phyloP scores from a whole-genome alignment of 225 moss, liverwort and hornwort species.

The Thuidium tamariscinum region DNA sequence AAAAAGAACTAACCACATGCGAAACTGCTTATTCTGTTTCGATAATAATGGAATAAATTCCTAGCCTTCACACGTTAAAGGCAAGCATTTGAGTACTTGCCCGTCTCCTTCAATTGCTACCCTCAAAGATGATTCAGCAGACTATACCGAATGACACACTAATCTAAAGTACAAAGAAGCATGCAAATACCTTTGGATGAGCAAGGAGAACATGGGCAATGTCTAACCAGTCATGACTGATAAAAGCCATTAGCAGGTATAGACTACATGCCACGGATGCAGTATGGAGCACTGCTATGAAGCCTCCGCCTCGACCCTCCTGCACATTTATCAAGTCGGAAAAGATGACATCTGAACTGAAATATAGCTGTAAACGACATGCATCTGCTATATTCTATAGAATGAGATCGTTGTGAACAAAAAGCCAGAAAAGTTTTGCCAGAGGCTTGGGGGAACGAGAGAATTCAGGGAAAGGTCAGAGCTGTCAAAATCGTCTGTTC shows the following conservation, averaged over 20 bases:
- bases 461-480: background rate
- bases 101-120: background rate
- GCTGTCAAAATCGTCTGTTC: background rate
- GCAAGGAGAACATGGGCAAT: conserved; percentile 89
- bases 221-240: conserved; percentile 95
- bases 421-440: background rate
- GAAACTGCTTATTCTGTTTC: background rate
- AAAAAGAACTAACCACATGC: background rate
- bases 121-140: background rate
- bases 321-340: conserved; percentile 16
- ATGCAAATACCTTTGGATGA: conserved; percentile 76
- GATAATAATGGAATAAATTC: background rate
- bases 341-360: background rate
- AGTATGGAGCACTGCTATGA: conserved; percentile 85
- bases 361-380: background rate
- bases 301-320: conserved; percentile 84
- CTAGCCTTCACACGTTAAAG: background rate
- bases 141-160: background rate
- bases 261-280: conserved; percentile 95
- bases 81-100: background rate
- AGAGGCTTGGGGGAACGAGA: background rate
- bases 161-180: background rate
- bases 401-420: background rate
- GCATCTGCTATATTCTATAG: background rate
- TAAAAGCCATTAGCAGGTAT: conserved; percentile 90